These are phyloP conservation scores for Tanacetum coccineum DNA, from an alignment of 129 eudicot species.

Conservation along the genomic window DNA sequence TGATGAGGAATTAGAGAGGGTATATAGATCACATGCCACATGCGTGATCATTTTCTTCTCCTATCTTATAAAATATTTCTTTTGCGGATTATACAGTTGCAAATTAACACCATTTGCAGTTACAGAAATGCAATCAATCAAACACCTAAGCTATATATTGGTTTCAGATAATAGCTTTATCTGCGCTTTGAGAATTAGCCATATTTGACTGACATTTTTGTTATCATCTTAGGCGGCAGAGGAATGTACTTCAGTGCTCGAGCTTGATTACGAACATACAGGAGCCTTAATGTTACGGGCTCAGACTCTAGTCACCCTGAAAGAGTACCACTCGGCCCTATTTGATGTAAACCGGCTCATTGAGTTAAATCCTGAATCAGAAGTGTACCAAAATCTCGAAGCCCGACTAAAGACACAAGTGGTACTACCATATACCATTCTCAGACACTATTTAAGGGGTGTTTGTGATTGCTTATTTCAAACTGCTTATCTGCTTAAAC, in stretches of 20 bases:
- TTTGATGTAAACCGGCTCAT: slow-evolving; percentile 91
- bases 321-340: slow-evolving; percentile 85
- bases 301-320: slow-evolving; percentile 88
- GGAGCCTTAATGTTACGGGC: slow-evolving; percentile 98
- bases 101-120: too few relatives aligned
- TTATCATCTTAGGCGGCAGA: slow-evolving; percentile 63
- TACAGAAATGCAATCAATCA: background rate
- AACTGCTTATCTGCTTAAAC: too few relatives aligned
- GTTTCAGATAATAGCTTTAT: background rate
- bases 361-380: slow-evolving; percentile 85
- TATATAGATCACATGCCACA: background rate
- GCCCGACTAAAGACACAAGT: slow-evolving; percentile 87
- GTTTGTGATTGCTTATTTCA: background rate
- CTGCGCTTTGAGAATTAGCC: too few relatives aligned
- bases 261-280: slow-evolving; percentile 89
- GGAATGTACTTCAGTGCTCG: slow-evolving; percentile 93
- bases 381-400: slow-evolving; percentile 79
- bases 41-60: background rate
- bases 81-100: background rate
- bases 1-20: background rate
- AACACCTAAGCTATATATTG: background rate
- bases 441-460: background rate
- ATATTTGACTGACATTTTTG: slow-evolving; percentile 15
- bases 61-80: background rate
- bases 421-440: slow-evolving; percentile 46